phyloP scores from a whole-genome alignment of 1,284 basidiomycete genomes.

The Fereydounia khargensis region DNA sequence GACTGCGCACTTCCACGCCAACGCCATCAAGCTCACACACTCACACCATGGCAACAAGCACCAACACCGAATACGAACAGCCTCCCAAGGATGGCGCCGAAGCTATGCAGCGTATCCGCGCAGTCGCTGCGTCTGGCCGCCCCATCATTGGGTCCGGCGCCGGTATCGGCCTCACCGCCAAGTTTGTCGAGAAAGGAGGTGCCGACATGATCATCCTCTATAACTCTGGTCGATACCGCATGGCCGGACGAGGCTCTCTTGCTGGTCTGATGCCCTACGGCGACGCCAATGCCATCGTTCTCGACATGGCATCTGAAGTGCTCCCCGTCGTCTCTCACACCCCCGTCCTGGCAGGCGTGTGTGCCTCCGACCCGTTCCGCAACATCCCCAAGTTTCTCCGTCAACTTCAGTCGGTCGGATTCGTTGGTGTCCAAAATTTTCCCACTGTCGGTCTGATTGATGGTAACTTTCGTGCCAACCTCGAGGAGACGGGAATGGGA shows the following conservation, averaged over 20 bases:
- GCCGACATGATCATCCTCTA: slow-evolving; percentile 31
- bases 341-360: slow-evolving; percentile 27
- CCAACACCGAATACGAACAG: slow-evolving; percentile 1
- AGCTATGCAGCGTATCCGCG: slow-evolving; percentile 16
- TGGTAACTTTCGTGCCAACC: slow-evolving; percentile 27
- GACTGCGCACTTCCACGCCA: too few species aligned
- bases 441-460: slow-evolving; percentile 34
- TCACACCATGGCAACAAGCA: not conserved
- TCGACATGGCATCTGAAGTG: slow-evolving; percentile 28
- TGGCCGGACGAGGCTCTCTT: slow-evolving; percentile 24
- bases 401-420: slow-evolving; percentile 20
- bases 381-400: slow-evolving; percentile 28
- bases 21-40: too few species aligned
- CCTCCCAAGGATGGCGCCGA: slow-evolving; percentile 22
- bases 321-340: slow-evolving; percentile 25
- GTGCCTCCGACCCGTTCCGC: slow-evolving; percentile 29
- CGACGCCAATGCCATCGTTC: slow-evolving; percentile 29
- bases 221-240: slow-evolving; percentile 29
- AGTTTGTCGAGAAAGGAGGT: slow-evolving; percentile 29
- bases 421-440: slow-evolving; percentile 32
- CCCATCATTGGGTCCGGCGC: slow-evolving; percentile 33
- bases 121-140: slow-evolving; percentile 11
- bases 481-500: slow-evolving; percentile 36
- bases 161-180: slow-evolving; percentile 29
- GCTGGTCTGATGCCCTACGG: slow-evolving; percentile 34